Evolutionary conservation across 179 eudicot genomes (phyloP), one percentile per base, ranked within the genome.

Genomic region (Beta macrorhiza): DNA sequence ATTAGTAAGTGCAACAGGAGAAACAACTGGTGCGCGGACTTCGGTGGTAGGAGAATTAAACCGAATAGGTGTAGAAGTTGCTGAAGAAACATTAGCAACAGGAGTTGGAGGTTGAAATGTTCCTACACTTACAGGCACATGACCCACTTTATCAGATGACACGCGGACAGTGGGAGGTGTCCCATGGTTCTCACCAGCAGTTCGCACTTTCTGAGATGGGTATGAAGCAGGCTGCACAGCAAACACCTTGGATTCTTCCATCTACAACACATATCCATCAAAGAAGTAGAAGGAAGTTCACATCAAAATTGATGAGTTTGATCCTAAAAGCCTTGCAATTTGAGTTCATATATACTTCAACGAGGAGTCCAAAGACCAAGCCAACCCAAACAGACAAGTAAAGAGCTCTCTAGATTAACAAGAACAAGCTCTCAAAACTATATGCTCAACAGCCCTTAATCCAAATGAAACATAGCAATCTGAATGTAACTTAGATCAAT

Each of bases 191-290:
- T 91, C 93, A 81, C 84, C 83, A 44, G 83, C 86, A 42, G 85
- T 56, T 87, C 89, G 95, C 80, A 81, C 57, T 42, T 85, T 85
- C 75, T 90, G 98, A 82, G 92, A 80, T 78, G 90, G 79, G 57
- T 82, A 84, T 58, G 86, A 53, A 79, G 90, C 84, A 71, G 93
- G 79, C 74, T 87, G 92, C 57, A 86, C 74, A 72, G 92, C 83
- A 79, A 88, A 90, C 42, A 86, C 87, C 67, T 90, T 90, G 53
- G 97, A 79, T 80, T 91, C 93, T 81, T 86, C 95, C 92, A 97
- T 92, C 98, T 97, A 84, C 53, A 59, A 77, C 29, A 78, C 13
- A 56, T 4, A 75, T 59, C 10, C 55, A 72, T 55, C 61, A 72
- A 56, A 45, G 0, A 32, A 75, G 58, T 25, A 65, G 61, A 57